phyloP scores from a whole-genome alignment of 768 basidiomycete species.

The Pulveroboletus sp. region DNA sequence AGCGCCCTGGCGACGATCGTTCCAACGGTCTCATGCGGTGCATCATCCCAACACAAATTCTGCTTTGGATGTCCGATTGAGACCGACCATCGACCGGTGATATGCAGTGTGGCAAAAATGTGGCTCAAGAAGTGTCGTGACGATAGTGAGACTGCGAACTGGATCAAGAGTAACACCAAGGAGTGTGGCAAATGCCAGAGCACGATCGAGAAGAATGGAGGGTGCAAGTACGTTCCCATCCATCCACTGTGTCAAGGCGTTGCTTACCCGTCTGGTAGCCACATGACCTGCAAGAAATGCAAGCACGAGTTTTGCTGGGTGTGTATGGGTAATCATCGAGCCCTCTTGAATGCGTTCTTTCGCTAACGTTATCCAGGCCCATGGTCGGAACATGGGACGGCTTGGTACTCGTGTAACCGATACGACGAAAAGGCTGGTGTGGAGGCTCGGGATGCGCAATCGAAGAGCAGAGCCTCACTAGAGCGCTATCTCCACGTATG shows the following conservation, averaged over 20 bases:
- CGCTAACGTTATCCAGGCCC: slow-evolving; percentile 56
- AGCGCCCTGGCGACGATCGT: slow-evolving; percentile 73
- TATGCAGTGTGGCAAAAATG: slow-evolving; percentile 84
- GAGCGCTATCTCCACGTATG: slow-evolving; percentile 95
- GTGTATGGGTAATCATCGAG: slow-evolving; percentile 76
- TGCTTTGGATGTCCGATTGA: slow-evolving; percentile 95
- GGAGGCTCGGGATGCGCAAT: slow-evolving; percentile 90
- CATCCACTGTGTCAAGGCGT: slow-evolving; percentile 54
- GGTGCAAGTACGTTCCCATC: slow-evolving; percentile 85
- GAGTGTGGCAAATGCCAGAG: slow-evolving; percentile 95
- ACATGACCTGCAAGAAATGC: slow-evolving; percentile 99
- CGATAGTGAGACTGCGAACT: slow-evolving; percentile 98
- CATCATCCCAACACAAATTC: slow-evolving; percentile 66
- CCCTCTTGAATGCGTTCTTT: slow-evolving; percentile 11
- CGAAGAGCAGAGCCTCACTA: slow-evolving; percentile 82
- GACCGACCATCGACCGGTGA: slow-evolving; percentile 86
- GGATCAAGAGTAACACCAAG: slow-evolving; percentile 99
- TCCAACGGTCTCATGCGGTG: slow-evolving; percentile 86
- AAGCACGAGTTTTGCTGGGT: slow-evolving; percentile 99
- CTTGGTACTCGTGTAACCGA: slow-evolving; percentile 98
- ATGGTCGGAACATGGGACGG: slow-evolving; percentile 96
- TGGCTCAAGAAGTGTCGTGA: slow-evolving; percentile 98
- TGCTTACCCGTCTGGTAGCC: slow-evolving; percentile 49
- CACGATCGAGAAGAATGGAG: slow-evolving; percentile 99
- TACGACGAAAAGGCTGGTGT: slow-evolving; percentile 91